Evolutionary conservation across 2,329 filamentous ascomycete genomes (phyloP).

Genomic region (Exserohilum turcica): DNA sequence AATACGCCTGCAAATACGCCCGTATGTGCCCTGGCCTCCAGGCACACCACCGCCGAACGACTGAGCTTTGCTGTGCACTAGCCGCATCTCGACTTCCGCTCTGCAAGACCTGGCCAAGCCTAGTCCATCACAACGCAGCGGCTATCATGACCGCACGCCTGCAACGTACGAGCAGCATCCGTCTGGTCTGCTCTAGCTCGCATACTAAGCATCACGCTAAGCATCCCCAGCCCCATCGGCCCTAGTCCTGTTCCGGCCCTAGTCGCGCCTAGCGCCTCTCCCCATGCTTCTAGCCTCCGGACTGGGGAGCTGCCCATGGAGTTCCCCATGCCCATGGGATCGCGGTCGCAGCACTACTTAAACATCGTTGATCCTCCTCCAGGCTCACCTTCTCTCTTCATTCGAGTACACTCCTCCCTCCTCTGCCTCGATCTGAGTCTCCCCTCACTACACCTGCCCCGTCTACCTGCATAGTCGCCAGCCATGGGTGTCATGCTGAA

Average conservation of each 20-base stretch:
- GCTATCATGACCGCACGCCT: conserved; percentile 12
- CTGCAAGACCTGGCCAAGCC: not conserved
- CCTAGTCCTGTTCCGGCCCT: conserved; percentile 17
- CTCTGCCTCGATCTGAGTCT: conserved; percentile 3
- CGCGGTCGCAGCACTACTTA: conserved; percentile 30
- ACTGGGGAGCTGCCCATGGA: conserved; percentile 29
- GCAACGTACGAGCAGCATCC: conserved; percentile 13
- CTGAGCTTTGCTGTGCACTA: conserved; percentile 2
- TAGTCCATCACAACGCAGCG: conserved; percentile 10
- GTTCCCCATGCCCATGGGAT: conserved; percentile 22
- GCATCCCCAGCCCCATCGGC: conserved; percentile 19
- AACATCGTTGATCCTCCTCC: conserved; percentile 16
- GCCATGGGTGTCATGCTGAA: conserved; percentile 54
- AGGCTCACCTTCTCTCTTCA: conserved; percentile 12
- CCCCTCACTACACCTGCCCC: conserved; percentile 4
- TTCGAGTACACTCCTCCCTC: conserved; percentile 10
- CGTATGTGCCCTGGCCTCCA: not conserved
- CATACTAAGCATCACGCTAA: conserved; percentile 14
- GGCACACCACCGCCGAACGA: not conserved
- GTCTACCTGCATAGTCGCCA: conserved; percentile 11
- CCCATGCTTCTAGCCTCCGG: conserved; percentile 31
- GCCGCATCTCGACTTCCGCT: conserved; percentile 6
- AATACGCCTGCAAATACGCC: not conserved
- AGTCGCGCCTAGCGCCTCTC: conserved; percentile 23
- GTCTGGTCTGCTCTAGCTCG: conserved; percentile 26